Conservation (phyloP, 1,284 basidiomycete genomes). For the Ceraceosorus guamensis region DNA sequence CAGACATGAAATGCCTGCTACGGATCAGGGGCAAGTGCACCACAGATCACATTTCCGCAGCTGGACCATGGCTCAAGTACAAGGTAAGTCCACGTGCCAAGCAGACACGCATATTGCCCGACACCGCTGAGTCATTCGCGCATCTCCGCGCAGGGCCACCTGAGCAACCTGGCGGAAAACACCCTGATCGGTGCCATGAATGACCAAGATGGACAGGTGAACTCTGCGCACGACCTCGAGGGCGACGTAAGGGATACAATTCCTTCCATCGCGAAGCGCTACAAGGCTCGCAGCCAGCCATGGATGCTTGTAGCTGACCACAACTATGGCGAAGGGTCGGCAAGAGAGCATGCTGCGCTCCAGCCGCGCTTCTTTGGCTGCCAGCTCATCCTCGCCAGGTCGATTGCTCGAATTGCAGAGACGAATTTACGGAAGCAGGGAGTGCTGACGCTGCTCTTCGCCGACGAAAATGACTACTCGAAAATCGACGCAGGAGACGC, state of each 20-base stretch:
- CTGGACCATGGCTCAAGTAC: conserved; percentile 82
- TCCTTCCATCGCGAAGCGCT: conserved; percentile 39
- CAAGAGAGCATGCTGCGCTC: conserved; percentile 94
- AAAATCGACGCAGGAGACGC: conserved; percentile 36
- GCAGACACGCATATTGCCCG: neutral
- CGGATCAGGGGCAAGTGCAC: conserved; percentile 94
- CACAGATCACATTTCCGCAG: conserved; percentile 60
- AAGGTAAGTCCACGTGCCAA: conserved; percentile 49
- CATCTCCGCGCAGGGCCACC: conserved; percentile 58
- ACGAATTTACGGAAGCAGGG: conserved; percentile 53
- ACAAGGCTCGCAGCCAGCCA: conserved; percentile 49
- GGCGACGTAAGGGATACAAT: conserved; percentile 35
- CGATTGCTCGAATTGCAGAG: conserved; percentile 62
- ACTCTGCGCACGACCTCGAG: conserved; percentile 40
- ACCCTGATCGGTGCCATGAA: conserved; percentile 54
- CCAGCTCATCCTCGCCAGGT: conserved; percentile 52
- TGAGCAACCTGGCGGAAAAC: conserved; percentile 94
- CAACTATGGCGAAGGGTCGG: conserved; percentile 89
- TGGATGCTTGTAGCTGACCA: conserved; percentile 89
- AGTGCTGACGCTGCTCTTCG: conserved; percentile 45
- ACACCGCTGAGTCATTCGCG: too few relatives aligned
- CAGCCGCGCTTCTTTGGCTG: conserved; percentile 88
- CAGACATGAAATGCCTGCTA: conserved; percentile 64
- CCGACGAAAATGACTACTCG: conserved; percentile 44
- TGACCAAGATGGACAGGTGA: conserved; percentile 52